Evolutionary conservation across 768 basidiomycete species (phyloP).

Genomic region (Symmetrospora coprosmae): DNA sequence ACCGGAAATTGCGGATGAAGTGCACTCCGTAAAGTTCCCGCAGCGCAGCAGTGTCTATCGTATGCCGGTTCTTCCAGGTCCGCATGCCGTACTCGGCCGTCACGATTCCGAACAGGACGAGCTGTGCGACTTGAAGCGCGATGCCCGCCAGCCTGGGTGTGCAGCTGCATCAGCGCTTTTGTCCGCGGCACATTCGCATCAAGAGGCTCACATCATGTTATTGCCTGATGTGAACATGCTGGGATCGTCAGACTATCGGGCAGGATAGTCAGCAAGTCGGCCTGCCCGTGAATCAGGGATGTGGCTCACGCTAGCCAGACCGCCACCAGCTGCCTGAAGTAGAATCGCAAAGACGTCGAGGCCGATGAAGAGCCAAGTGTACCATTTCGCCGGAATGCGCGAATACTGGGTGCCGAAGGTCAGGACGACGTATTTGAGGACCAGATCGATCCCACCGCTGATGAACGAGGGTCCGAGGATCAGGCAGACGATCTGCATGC

Average conservation of each 20-base stretch:
- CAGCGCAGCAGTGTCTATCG: neutral
- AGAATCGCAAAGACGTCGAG: constrained; percentile 12
- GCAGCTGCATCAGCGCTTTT: no score
- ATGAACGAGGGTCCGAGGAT: constrained; percentile 1
- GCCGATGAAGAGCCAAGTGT: constrained; percentile 17
- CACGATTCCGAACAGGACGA: constrained; percentile 1
- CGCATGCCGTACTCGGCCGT: neutral
- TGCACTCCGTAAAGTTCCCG: neutral
- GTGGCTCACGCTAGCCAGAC: no score
- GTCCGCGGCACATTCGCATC: no score
- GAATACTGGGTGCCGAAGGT: constrained; percentile 11
- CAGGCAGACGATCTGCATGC: constrained; percentile 3
- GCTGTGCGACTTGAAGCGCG: constrained; percentile 8
- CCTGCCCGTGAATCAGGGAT: no score
- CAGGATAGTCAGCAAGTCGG: no score
- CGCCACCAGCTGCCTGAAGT: constrained; percentile 4
- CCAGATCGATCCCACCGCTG: neutral
- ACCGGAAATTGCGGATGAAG: neutral
- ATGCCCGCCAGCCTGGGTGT: constrained; percentile 8
- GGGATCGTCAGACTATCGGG: no score
- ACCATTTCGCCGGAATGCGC: neutral
- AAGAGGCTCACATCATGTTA: no score
- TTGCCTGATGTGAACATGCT: no score
- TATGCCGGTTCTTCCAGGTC: neutral
- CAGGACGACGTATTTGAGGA: constrained; percentile 9